A percentile compares a stretch with the other conserved stretches of the same genome.
Conservation (phyloP, 208 protist species). For the Wallacemonas collosoma region DNA sequence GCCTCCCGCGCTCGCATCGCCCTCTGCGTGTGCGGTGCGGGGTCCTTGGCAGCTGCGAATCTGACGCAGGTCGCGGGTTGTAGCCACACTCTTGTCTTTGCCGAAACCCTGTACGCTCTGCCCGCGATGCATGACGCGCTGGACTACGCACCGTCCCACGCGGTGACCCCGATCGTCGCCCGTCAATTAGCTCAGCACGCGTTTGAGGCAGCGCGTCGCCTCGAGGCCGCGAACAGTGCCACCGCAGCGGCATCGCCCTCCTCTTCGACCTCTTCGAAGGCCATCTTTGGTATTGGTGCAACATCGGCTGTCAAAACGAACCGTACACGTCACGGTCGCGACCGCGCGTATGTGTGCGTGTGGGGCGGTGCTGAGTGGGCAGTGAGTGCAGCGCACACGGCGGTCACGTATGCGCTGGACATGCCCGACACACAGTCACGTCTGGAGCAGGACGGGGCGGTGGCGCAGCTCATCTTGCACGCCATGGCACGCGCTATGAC, state of each 20-base stretch:
- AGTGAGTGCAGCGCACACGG: background rate
- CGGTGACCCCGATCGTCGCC: conserved; percentile 36
- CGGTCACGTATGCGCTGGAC: conserved; percentile 31
- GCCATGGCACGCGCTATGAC: conserved; percentile 32
- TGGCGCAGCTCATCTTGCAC: conserved; percentile 50
- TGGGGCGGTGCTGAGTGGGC: conserved; percentile 29
- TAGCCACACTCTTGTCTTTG: conserved; percentile 54
- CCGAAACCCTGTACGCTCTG: conserved; percentile 44
- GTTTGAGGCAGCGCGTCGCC: conserved; percentile 25
- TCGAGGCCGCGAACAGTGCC: conserved; percentile 14
- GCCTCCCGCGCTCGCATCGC: conserved; percentile 36
- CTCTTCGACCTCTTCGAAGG: no score
- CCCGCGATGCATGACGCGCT: conserved; percentile 30
- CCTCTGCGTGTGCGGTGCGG: conserved; percentile 54
- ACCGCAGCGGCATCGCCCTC: background rate
- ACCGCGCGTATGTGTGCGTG: conserved; percentile 49
- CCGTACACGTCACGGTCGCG: conserved; percentile 32
- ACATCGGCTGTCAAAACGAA: conserved; percentile 55
- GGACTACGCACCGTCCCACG: conserved; percentile 40
- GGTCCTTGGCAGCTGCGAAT: conserved; percentile 34
- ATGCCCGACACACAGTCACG: conserved; percentile 33
- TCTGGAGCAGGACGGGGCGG: conserved; percentile 49
- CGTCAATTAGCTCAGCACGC: conserved; percentile 69
- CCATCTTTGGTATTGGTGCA: conserved; percentile 58
- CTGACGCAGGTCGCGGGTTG: conserved; percentile 59